Evolutionary conservation across 257 asterid species (phyloP).

Genomic region (Catharanthus roseus): DNA sequence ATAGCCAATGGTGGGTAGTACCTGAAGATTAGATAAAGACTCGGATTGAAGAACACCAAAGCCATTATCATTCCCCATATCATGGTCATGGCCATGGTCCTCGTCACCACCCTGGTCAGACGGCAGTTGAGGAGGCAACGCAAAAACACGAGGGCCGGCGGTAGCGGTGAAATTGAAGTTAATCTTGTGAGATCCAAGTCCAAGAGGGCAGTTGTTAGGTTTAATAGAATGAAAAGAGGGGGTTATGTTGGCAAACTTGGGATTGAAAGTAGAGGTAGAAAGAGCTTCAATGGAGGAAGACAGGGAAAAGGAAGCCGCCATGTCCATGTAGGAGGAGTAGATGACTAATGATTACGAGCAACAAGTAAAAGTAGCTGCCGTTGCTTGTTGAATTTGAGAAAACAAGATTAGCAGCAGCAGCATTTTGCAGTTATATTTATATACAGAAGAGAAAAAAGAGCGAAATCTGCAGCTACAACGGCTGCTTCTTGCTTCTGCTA

Average conservation of each 20-base stretch:
- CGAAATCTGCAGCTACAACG: no score
- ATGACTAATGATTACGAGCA: not conserved
- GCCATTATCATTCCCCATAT: constrained; percentile 26
- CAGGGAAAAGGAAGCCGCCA: constrained; percentile 29
- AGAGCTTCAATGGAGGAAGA: constrained; percentile 56
- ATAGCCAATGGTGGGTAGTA: constrained; percentile 2
- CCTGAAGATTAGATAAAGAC: constrained; percentile 34
- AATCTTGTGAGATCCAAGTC: constrained; percentile 16
- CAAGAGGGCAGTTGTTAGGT: not conserved
- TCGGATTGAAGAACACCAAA: constrained; percentile 35
- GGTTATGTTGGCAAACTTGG: constrained; percentile 29
- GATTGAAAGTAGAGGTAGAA: constrained; percentile 33
- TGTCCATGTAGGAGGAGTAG: not conserved
- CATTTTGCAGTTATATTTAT: no score
- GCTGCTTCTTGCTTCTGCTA: no score
- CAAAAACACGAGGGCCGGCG: constrained; percentile 31
- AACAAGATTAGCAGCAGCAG: no score
- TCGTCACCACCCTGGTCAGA: no score
- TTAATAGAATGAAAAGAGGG: constrained; percentile 15
- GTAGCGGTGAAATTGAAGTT: constrained; percentile 19
- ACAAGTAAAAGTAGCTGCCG: no score
- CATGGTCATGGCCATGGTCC: constrained; percentile 34
- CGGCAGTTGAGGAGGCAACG: constrained; percentile 29
- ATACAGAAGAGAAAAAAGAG: no score
- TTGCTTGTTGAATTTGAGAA: no score